Percentiles rank a stretch among this genome's conserved stretches.
These are phyloP conservation scores for Ophiosphaerella korrae DNA, from an alignment of 2,329 filamentous ascomycete species.

Conservation along the genomic window DNA sequence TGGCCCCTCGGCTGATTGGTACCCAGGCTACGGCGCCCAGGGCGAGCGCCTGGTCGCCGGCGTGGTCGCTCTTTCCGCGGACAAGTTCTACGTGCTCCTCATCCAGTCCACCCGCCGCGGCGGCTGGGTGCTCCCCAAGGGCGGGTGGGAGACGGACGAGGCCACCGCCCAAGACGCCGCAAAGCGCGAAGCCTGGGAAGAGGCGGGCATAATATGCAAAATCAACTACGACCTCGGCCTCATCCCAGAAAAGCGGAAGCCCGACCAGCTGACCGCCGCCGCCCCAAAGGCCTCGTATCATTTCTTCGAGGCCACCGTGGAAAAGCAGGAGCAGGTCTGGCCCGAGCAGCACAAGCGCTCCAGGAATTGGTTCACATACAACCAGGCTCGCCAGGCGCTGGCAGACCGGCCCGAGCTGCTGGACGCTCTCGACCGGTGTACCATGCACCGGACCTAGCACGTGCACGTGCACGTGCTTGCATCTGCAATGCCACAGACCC, in stretches of 20 bases:
- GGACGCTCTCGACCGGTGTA: constrained; percentile 83
- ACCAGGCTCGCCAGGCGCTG: constrained; percentile 78
- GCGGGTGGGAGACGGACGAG: constrained; percentile 97
- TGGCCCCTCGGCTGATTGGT: constrained; percentile 14
- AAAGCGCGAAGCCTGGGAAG: constrained; percentile 94
- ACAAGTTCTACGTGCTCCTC: constrained; percentile 86
- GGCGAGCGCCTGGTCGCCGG: constrained; percentile 95
- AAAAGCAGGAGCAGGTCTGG: constrained; percentile 84
- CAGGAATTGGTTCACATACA: constrained; percentile 86
- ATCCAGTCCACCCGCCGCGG: constrained; percentile 91
- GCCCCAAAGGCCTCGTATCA: constrained; percentile 78
- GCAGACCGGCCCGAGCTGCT: constrained; percentile 81
- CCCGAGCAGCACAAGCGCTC: constrained; percentile 91
- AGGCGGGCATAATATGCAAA: constrained; percentile 87
- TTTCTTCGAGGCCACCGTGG: constrained; percentile 88
- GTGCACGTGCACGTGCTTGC: constrained; percentile 10
- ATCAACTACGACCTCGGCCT: constrained; percentile 85
- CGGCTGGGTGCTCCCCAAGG: constrained; percentile 96
- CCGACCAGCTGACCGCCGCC: constrained; percentile 56
- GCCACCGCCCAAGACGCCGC: constrained; percentile 81
- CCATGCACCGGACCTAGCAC: constrained; percentile 50
- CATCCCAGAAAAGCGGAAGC: constrained; percentile 77
- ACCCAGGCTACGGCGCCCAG: constrained; percentile 82
- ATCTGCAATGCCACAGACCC: constrained; percentile 6
- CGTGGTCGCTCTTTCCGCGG: constrained; percentile 84